Evolutionary conservation across 1,284 basidiomycete species (phyloP), one percentile per base, ranked within the genome.

Genomic region (Heliocybe sulcata): DNA sequence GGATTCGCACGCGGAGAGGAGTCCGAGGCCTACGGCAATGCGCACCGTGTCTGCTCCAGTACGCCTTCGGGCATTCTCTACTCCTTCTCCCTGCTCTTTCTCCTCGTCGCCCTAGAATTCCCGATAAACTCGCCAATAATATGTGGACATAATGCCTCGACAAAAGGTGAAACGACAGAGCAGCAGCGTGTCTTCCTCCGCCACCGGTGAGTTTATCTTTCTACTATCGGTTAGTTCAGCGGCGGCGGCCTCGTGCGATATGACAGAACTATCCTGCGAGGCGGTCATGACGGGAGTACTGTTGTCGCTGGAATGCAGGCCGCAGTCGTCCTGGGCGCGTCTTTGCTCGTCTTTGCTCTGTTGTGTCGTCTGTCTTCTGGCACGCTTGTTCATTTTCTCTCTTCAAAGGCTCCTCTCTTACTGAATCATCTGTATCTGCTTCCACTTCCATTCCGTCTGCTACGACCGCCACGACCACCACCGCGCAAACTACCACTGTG

Each of bases 361-460:
- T 42, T 42, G 38, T 42, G 38, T n/a, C 6, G 16, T 42, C 16
- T 42, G 19, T 42, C 38, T 26, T 49, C 10, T 49, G 47, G 23
- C 22, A n/a, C 47, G 23, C 4, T 49, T 49, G 47, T 49, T 49
- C 47, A 49, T 49, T 49, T 49, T 29, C 47, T 29, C 8, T 26
- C 47, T 29, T 49, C 27, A 12, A 29, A 49, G 27, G 47, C 47
- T 29, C 27, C 20, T 49, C 27, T 49, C 47, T 49, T 25, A 49
- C 47, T 29, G 47, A 25, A 49, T 49, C 47, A 26, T 25, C 47
- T 49, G 20, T 29, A 49, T 29, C 23, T 49, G 4, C 27, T 3
- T 20, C 27, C 23, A 29, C 27, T 3, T 20, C 27, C 23, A 29
- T 22, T 25, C 47, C 27, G 22, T 49, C 47, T 49, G 4, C 47